Evolutionary conservation across 192 early-diverging fungal genomes (phyloP).

Genomic region (Spizellomyces punctatus): DNA sequence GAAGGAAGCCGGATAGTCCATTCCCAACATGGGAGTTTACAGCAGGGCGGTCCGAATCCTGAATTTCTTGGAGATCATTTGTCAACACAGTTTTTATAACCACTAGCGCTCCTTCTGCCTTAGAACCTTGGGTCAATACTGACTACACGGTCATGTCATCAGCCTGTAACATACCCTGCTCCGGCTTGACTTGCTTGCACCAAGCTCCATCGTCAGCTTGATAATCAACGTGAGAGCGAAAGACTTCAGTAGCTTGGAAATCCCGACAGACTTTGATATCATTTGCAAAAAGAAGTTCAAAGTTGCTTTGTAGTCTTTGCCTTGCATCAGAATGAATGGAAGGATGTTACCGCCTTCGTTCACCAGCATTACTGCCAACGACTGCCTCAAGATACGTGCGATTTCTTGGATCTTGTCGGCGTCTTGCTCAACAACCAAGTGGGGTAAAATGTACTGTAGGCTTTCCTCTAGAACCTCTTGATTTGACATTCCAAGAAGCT

Average conservation of each 20-base stretch:
- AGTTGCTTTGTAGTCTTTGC: slow-evolving; percentile 4
- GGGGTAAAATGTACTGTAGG: slow-evolving; percentile 34
- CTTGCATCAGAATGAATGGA: slow-evolving; percentile 32
- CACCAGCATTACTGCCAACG: slow-evolving; percentile 24
- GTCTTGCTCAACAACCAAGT: slow-evolving; percentile 32
- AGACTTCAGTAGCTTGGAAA: slow-evolving; percentile 18
- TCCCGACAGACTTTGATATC: slow-evolving; percentile 2
- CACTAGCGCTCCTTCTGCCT: slow-evolving; percentile 36
- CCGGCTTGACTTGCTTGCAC: slow-evolving; percentile 4
- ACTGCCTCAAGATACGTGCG: slow-evolving; percentile 3
- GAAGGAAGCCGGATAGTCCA: slow-evolving; percentile 30
- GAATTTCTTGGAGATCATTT: too few relatives aligned
- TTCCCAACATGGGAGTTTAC: background rate
- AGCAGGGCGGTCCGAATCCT: too few relatives aligned
- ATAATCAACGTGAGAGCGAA: slow-evolving; percentile 27
- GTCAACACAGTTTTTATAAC: background rate
- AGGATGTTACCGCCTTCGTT: slow-evolving; percentile 36
- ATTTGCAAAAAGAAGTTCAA: slow-evolving; percentile 19
- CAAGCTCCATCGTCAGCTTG: slow-evolving; percentile 41
- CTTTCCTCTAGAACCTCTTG: slow-evolving; percentile 33
- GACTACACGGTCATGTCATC: too few relatives aligned
- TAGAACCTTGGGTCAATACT: too few relatives aligned
- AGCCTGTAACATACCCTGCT: too few relatives aligned
- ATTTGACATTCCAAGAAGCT: slow-evolving; percentile 18
- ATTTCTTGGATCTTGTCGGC: slow-evolving; percentile 25